Evolutionary conservation across 2,329 filamentous ascomycete species (phyloP).

Genomic region (Endothia cerciana): DNA sequence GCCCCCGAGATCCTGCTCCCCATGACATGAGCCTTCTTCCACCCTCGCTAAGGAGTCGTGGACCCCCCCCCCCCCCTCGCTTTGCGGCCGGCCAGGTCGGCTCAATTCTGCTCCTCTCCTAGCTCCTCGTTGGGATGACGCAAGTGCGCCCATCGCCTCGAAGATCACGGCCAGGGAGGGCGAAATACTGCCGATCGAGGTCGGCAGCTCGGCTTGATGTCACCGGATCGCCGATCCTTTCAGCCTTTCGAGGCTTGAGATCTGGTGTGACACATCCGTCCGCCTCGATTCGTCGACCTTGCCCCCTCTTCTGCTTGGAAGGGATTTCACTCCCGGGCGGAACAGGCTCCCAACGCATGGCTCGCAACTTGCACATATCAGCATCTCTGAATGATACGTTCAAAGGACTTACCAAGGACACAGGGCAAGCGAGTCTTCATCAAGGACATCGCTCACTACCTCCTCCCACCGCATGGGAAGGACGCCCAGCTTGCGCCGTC

Average conservation of each 20-base stretch:
- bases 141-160: slow-evolving; percentile 15
- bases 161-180: neutral
- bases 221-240: slow-evolving; percentile 7
- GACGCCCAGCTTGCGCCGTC: slow-evolving; percentile 76
- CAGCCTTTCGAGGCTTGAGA: slow-evolving; percentile 18
- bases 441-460: slow-evolving; percentile 96
- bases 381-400: neutral
- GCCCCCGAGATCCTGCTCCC: slow-evolving; percentile 21
- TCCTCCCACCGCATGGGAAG: slow-evolving; percentile 75
- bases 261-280: slow-evolving; percentile 15
- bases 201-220: neutral
- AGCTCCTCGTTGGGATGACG: neutral
- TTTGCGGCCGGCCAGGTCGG: neutral
- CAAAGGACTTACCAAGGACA: slow-evolving; percentile 27
- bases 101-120: slow-evolving; percentile 4
- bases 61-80: neutral
- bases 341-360: too few relatives aligned
- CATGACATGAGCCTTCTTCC: slow-evolving; percentile 27
- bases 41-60: slow-evolving; percentile 16
- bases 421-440: slow-evolving; percentile 93
- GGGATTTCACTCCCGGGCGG: neutral
- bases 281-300: slow-evolving; percentile 33
- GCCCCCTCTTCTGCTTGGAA: neutral
- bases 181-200: neutral
- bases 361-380: neutral